Evolutionary conservation across 352 stramenopile genomes (phyloP).

Genomic region (Globisporangium mamillatum): DNA sequence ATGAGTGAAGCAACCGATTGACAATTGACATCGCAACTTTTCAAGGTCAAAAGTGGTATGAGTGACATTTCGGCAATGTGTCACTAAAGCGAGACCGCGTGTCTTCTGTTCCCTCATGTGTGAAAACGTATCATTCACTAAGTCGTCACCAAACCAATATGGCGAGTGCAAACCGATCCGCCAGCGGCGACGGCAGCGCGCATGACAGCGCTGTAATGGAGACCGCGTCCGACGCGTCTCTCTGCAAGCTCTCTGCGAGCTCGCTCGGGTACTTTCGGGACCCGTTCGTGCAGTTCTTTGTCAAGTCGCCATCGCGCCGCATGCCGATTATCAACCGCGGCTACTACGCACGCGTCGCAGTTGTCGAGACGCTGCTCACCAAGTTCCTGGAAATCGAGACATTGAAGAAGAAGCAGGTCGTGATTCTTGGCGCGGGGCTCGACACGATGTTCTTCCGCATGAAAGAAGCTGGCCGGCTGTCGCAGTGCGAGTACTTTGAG

Average conservation of each 20-base stretch:
- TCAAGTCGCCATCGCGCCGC: conserved; percentile 75
- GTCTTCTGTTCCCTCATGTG: not conserved
- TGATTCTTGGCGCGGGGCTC: conserved; percentile 76
- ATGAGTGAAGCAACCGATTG: not conserved
- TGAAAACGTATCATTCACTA: not conserved
- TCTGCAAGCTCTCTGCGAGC: conserved; percentile 85
- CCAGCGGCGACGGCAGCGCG: conserved; percentile 6
- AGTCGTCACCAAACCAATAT: not conserved
- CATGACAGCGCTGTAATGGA: conserved; percentile 79
- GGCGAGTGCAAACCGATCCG: not conserved
- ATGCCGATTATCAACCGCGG: conserved; percentile 90
- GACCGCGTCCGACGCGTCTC: conserved; percentile 77
- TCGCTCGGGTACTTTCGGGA: conserved; percentile 76
- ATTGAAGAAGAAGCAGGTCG: conserved; percentile 57
- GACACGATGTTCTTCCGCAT: conserved; percentile 88
- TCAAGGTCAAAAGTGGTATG: not conserved
- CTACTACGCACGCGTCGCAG: conserved; percentile 82
- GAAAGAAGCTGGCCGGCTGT: conserved; percentile 31
- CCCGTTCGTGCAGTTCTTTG: conserved; percentile 78
- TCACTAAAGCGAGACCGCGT: conserved; percentile 6
- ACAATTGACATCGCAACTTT: not conserved
- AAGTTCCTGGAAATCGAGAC: conserved; percentile 44
- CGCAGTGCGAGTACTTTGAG: conserved; percentile 77
- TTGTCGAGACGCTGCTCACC: conserved; percentile 65
- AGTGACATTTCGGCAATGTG: not conserved